phyloP scores from a whole-genome alignment of 2,329 filamentous ascomycete species.

The Cladobotryum mycophilum region DNA sequence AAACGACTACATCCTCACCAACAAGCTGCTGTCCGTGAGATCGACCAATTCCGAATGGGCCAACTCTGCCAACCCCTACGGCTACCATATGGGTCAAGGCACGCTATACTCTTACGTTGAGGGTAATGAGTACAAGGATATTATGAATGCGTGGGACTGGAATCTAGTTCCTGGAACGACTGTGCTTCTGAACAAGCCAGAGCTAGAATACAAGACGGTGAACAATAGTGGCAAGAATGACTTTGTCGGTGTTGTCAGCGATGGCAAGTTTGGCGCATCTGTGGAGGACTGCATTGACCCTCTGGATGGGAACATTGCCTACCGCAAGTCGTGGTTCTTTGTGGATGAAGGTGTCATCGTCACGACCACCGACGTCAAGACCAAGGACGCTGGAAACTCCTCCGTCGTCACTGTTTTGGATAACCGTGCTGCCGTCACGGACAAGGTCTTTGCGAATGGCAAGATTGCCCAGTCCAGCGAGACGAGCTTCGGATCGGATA shows the following conservation, averaged over 20 bases:
- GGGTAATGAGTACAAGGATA: constrained; percentile 21
- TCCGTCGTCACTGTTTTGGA: constrained; percentile 17
- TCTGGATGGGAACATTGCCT: constrained; percentile 13
- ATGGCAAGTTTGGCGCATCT: constrained; percentile 15
- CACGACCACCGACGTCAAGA: constrained; percentile 12
- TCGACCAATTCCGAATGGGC: constrained; percentile 17
- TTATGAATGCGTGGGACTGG: constrained; percentile 20
- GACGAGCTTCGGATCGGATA: constrained; percentile 1
- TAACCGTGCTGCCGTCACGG: constrained; percentile 13
- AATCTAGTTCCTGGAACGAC: constrained; percentile 20
- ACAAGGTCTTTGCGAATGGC: constrained; percentile 12
- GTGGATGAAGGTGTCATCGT: constrained; percentile 17
- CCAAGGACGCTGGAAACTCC: neutral
- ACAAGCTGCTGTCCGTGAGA: constrained; percentile 18
- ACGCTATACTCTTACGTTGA: constrained; percentile 18
- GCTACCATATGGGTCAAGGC: constrained; percentile 19
- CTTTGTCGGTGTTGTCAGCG: constrained; percentile 20
- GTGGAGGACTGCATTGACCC: constrained; percentile 18
- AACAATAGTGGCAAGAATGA: constrained; percentile 13
- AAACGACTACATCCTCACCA: constrained; percentile 12
- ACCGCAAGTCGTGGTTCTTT: constrained; percentile 19
- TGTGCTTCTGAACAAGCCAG: constrained; percentile 13
- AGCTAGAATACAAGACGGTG: constrained; percentile 2
- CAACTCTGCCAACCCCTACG: constrained; percentile 18
- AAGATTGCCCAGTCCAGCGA: neutral